Evolutionary conservation across 2,329 filamentous ascomycete genomes (phyloP).

Genomic region (Penicillium sp.): DNA sequence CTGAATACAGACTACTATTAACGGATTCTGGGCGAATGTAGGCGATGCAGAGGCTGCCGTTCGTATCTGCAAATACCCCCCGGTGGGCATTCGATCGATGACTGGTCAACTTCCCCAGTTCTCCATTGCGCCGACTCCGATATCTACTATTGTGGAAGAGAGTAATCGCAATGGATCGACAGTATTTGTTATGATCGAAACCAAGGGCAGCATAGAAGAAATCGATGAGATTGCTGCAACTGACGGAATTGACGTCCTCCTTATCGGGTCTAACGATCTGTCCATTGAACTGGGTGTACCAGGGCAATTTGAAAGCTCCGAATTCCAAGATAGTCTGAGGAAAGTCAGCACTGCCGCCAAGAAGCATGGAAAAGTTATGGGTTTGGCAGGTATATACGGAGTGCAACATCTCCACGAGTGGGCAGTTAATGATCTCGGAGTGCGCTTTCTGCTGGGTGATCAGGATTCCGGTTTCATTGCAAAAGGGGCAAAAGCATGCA

Average conservation of each 20-base stretch:
- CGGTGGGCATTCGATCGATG: conserved; percentile 1
- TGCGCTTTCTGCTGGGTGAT: not conserved
- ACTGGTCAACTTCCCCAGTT: not conserved
- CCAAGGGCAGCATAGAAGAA: conserved; percentile 19
- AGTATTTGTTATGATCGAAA: conserved; percentile 21
- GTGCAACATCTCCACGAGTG: not conserved
- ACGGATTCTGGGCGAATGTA: too few species aligned
- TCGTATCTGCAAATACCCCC: conserved; percentile 3
- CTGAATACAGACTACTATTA: too few species aligned
- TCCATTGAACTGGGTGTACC: conserved; percentile 23
- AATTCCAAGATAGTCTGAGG: not conserved
- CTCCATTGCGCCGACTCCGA: not conserved
- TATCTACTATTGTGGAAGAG: conserved; percentile 2
- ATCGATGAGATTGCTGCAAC: conserved; percentile 30
- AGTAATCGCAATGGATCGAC: conserved; percentile 14
- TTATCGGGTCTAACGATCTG: conserved; percentile 31
- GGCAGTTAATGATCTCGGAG: not conserved
- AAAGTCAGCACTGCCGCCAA: not conserved
- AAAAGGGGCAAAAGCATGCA: not conserved
- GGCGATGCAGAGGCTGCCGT: conserved; percentile 5
- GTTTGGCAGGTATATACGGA: conserved; percentile 2
- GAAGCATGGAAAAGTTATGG: conserved; percentile 3
- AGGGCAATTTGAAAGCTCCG: conserved; percentile 13
- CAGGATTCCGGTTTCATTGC: not conserved
- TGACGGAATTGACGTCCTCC: conserved; percentile 27